phyloP scores from a whole-genome alignment of 2,329 filamentous ascomycete genomes.

The Trichoderma sp. region DNA sequence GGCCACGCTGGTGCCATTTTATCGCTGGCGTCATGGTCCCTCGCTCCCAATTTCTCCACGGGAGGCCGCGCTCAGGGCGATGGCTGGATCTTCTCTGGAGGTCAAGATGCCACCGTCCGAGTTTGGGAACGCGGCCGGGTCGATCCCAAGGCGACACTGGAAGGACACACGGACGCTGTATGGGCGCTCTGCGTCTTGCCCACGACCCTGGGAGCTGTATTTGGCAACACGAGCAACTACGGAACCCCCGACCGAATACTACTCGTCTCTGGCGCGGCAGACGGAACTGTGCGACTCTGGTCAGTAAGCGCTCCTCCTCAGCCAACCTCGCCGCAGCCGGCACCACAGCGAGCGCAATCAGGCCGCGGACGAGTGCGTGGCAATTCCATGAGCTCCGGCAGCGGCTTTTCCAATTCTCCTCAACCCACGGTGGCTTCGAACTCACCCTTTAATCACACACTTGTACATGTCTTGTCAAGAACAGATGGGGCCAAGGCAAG shows the following conservation, averaged over 20 bases:
- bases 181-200: conserved; percentile 95
- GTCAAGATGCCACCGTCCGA: conserved; percentile 87
- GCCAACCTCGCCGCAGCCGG: conserved; percentile 76
- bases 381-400: conserved; percentile 93
- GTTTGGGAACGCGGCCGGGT: conserved; percentile 96
- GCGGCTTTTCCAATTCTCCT: conserved; percentile 85
- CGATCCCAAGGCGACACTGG: conserved; percentile 91
- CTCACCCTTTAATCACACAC: conserved; percentile 83
- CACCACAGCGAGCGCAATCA: conserved; percentile 59
- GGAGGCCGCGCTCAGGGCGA: conserved; percentile 87
- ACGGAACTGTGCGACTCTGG: conserved; percentile 92
- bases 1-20: conserved; percentile 92
- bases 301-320: conserved; percentile 90
- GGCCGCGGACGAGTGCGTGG: conserved; percentile 74
- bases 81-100: conserved; percentile 98
- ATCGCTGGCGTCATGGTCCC: conserved; percentile 82
- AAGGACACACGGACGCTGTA: conserved; percentile 93
- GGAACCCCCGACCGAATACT: conserved; percentile 84
- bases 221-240: conserved; percentile 74
- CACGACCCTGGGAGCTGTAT: conserved; percentile 76
- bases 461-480: conserved; percentile 84
- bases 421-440: conserved; percentile 85
- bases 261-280: conserved; percentile 87
- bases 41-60: conserved; percentile 85
- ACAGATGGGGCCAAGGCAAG: conserved; percentile 68